phyloP scores from a whole-genome alignment of 164 flowering plant species.

The Annona cherimola region DNA sequence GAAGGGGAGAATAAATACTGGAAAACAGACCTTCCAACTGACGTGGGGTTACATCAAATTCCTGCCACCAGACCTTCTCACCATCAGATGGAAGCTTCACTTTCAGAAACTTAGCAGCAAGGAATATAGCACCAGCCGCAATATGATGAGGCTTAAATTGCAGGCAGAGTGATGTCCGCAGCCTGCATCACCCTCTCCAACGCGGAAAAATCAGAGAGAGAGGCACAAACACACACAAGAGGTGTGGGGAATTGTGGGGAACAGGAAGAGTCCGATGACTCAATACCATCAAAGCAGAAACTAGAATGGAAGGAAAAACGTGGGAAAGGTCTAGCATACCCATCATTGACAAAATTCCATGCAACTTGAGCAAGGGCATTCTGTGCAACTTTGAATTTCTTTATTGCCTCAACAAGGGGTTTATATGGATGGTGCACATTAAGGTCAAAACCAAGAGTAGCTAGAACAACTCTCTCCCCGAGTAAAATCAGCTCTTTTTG shows the following conservation, averaged over 20 bases:
- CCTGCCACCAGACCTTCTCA: constrained; percentile 92
- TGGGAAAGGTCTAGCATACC: constrained; percentile 37
- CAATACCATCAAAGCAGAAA: not conserved
- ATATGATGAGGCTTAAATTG: constrained; percentile 85
- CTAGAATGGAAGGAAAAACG: constrained; percentile 3
- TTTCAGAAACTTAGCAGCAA: constrained; percentile 84
- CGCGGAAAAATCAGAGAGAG: constrained; percentile 1
- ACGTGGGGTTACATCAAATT: constrained; percentile 87
- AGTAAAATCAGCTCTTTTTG: constrained; percentile 68
- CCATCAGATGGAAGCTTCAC: constrained; percentile 82
- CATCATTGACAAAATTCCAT: constrained; percentile 90
- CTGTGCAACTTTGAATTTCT: constrained; percentile 78
- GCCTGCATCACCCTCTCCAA: constrained; percentile 50
- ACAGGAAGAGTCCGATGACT: not conserved
- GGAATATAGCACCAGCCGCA: constrained; percentile 89
- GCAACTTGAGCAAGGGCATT: constrained; percentile 86
- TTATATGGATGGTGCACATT: constrained; percentile 84
- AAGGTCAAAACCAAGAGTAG: constrained; percentile 79
- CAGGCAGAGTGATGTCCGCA: constrained; percentile 87
- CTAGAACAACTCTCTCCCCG: constrained; percentile 80
- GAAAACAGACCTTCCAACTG: constrained; percentile 75
- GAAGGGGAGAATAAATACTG: constrained; percentile 4
- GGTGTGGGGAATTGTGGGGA: not conserved
- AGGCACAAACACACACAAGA: not conserved
- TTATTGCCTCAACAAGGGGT: constrained; percentile 77